Base-by-base conservation (phyloP, 495 filamentous ascomycete species). In the Parachaetomium inaequale region DNA sequence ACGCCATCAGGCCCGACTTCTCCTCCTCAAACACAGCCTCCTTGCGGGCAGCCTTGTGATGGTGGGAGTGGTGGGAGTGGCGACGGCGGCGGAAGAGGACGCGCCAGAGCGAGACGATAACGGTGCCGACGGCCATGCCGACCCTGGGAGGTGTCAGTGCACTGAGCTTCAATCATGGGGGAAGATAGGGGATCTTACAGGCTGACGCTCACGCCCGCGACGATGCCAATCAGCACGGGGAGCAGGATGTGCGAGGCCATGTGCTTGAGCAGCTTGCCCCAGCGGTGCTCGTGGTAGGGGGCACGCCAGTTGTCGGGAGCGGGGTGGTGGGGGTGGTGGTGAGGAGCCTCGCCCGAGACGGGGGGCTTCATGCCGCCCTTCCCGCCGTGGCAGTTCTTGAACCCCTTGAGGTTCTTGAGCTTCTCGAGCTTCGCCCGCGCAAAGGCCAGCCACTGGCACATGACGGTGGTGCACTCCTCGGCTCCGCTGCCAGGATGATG, bases 121-220 rank as follows among this genome's bases (percentile, higher is more conserved):
- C 59, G 11, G 77, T 77, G 21, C 81, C 80, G 62, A 81, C 71
- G 23, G 79, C 66, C 79, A 83, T 83, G 38, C 81, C 81, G 53
- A 84, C 64, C 31, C 78, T 79, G 40, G 19, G 19, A 4, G 8
- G 17, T 19, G 52, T 40, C 12, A 26, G 17, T 26, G 2, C 8
- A 42, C n/a, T 25, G 23, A 7, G 12, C 5, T 15, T 23, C 14
- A 42, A 8, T 1, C 23, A 54, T 17, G 7, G 2, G 7, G 23
- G 43, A 8, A 11, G 47, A 6, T 26, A 14, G 40, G 28, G 52
- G 58, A 75, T n/a, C 78, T 72, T 72, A 80, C 79, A 82, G 65
- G 74, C 79, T 81, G 51, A 79, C 75, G 49, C 70, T 72, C n/a
- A 84, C 72, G 64, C 82, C 82, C 55, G 79, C 80, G 29, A 78